Percentiles rank a stretch among this genome's conserved stretches.
These are phyloP conservation scores for Prunus yedoensis DNA, from an alignment of 331 rosid genomes.

Conservation along the genomic window DNA sequence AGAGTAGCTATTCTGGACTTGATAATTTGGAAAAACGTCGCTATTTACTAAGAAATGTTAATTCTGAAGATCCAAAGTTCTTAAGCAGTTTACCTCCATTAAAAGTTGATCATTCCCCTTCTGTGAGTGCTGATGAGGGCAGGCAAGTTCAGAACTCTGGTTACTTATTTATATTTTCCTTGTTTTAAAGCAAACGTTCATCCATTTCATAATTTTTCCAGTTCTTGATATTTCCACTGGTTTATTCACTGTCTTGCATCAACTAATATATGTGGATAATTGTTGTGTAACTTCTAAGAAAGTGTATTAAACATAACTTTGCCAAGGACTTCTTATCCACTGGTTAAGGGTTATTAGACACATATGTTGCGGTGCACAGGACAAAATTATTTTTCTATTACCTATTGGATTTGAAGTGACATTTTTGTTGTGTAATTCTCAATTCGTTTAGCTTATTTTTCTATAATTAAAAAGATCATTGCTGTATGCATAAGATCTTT, in stretches of 20 bases:
- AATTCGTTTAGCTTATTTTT: not conserved
- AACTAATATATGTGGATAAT: not conserved
- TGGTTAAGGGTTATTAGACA: not conserved
- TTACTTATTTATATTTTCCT: not conserved
- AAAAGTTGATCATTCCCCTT: not conserved
- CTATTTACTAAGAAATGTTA: not conserved
- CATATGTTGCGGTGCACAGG: not conserved
- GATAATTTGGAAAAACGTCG: not conserved
- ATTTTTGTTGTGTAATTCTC: not conserved
- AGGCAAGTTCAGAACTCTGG: constrained; percentile 16
- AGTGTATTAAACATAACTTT: not conserved
- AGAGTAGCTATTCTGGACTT: not conserved
- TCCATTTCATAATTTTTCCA: not conserved
- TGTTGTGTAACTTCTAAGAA: not conserved
- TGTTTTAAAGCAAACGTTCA: not conserved
- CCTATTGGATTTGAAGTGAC: not conserved
- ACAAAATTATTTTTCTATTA: not conserved
- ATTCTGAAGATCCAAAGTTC: not conserved
- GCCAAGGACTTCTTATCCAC: not conserved
- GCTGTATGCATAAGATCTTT: not conserved
- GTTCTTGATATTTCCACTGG: not conserved
- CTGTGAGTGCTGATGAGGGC: constrained; percentile 1
- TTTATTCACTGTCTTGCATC: not conserved
- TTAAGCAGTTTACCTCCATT: not conserved
- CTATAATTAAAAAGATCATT: not conserved